Evolutionary conservation across 768 basidiomycete genomes (phyloP).

Genomic region (Lactarius hengduanensis): DNA sequence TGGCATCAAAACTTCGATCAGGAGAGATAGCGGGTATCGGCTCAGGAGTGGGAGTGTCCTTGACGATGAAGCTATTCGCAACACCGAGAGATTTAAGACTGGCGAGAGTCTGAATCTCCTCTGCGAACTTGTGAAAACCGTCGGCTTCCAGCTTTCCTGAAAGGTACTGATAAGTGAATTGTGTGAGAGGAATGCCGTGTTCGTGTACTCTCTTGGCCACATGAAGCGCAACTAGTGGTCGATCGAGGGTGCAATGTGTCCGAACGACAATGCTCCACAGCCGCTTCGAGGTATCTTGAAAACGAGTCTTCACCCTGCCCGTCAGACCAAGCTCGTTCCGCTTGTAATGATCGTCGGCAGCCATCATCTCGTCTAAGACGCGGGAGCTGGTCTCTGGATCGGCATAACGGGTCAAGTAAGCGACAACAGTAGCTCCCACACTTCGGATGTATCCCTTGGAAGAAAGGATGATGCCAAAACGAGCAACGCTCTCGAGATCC

Average conservation of each 20-base stretch:
- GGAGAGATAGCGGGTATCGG: constrained; percentile 10
- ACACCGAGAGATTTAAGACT: not conserved
- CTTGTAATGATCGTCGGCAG: constrained; percentile 33
- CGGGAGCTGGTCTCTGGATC: constrained; percentile 34
- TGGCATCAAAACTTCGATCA: not conserved
- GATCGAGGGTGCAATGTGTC: constrained; percentile 40
- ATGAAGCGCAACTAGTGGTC: constrained; percentile 43
- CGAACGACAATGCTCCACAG: constrained; percentile 44
- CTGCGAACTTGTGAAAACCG: constrained; percentile 3
- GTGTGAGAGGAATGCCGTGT: constrained; percentile 36
- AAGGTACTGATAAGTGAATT: constrained; percentile 39
- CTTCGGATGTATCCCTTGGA: constrained; percentile 44
- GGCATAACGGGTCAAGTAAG: constrained; percentile 46
- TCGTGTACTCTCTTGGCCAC: constrained; percentile 42
- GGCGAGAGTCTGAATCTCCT: constrained; percentile 4
- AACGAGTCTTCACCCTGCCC: not conserved
- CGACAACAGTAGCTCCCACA: constrained; percentile 32
- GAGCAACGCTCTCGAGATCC: constrained; percentile 41
- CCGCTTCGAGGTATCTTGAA: constrained; percentile 16
- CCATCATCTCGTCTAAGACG: constrained; percentile 41
- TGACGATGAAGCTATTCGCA: constrained; percentile 4
- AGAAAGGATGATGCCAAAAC: constrained; percentile 45
- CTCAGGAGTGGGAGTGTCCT: not conserved
- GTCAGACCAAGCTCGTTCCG: not conserved
- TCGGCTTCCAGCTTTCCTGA: constrained; percentile 33